Base-by-base conservation (phyloP, 1,284 basidiomycete genomes). In the Pseudozyma tsukubaensis region DNA sequence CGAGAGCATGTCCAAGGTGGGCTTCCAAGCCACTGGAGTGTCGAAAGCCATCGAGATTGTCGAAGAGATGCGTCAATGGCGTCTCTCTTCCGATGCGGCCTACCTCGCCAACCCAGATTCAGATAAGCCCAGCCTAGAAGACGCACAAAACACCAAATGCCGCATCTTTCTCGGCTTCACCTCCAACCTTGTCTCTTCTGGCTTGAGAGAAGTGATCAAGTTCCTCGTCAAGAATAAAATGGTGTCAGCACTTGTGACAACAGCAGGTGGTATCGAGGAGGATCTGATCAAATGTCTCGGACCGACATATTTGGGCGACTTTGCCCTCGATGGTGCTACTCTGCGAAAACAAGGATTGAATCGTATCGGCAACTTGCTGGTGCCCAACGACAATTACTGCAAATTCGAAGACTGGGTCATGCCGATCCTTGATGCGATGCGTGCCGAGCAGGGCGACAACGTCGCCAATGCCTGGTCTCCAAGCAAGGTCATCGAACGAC, bases 311-410 rank as follows among this genome's bases (percentile, higher is more conserved):
- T 88, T 99, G 34, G 21, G 94, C 94, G 77, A 84, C 32, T 99
- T 97, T 85, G 90, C 92, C 81, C 88, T 98, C 50, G 92, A 94
- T 77, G 97, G 97, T 10, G 92, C 94, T 0, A 90, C 91, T 62
- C 86, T 99, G 45, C 89, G 97, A 48, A 90, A 88, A 82, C 89
- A 89, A 72, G 97, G 97, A 13, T 19, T 99, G 88, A 99, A 99
- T 82, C 90, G 97, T 34, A 96, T 99, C 73, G 97, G 97, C n/a
- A 99, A 99, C 82, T 89, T 99, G 43, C 87, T 99, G 59, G 91
- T 99, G 1, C 97, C 97, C 13, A 99, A 99, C 84, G 94, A 97
- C 80, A 99, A 99, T 84, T 99, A 99, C 86, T 98, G 97, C 89
- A 92, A 93, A 82, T 99, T 99, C 78, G 97, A 99, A 86, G 96